Base-by-base conservation (phyloP, 2,329 filamentous ascomycete genomes). In the Pleomassaria siparia region DNA sequence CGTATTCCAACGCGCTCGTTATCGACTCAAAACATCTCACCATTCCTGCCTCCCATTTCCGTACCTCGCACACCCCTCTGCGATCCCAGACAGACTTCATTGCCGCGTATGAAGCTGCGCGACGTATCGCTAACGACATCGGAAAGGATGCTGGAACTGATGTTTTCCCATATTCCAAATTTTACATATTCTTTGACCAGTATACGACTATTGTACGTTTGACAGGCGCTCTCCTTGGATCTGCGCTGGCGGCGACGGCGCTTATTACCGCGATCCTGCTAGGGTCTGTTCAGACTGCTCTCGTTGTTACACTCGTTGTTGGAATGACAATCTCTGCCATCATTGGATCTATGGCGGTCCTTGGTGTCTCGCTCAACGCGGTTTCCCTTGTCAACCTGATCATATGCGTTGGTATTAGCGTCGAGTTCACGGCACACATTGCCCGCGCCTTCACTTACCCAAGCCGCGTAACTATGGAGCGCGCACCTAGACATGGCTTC, bases 141-240 rank as follows among this genome's bases (percentile, higher is more conserved):
- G 86, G 80, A 12, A 72, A 81, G 44, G 78, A 80, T 43, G 91
- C 91, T 4, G 82, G 85, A 4, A 83, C 89, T 18, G 85, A 94
- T 20, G 86, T 99, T 2, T 99, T 99, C 79, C 90, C 94, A 0
- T 99, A 99, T 75, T 95, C 89, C 59, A 86, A 96, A 51, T 96
- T 96, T 70, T 99, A 99, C 76, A 91, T 99, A 69, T 99, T 97
- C 81, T 99, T 99, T 69, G 94, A 99, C 67, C 94, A 97, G 69
- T 99, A 99, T 66, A 81, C 89, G 5, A 83, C 82, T 48, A 97
- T 99, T 51, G 84, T 95, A 16, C 79, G 81, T 10, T 79, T 97
- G 3, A 91, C 92, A 0, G 86, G 81, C 1, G 83, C 86, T 0
- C 82, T 99, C 1, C 81, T 99, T 24, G 87, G 87, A 32, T 87